Evolutionary conservation across 306 rosid genomes (phyloP).

Genomic region (Erythrophleum fordii): DNA sequence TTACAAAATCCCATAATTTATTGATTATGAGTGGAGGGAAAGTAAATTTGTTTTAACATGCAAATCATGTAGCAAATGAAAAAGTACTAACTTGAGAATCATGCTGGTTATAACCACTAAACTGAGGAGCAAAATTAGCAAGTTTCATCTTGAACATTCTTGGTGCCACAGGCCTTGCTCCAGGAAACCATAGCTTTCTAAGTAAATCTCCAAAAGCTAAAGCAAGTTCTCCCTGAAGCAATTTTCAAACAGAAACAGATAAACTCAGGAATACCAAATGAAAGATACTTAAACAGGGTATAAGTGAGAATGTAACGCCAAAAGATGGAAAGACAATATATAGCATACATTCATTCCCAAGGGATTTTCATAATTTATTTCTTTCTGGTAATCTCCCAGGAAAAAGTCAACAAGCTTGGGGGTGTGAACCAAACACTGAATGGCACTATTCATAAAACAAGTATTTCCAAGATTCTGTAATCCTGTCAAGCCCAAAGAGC

Average conservation of each 20-base stretch:
- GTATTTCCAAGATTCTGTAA: conserved; percentile 93
- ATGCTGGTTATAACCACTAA: conserved; percentile 84
- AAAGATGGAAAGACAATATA: conserved; percentile 26
- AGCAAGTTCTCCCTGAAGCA: conserved; percentile 88
- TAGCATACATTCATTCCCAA: conserved; percentile 80
- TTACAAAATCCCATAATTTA: neutral
- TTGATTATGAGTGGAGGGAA: conserved; percentile 17
- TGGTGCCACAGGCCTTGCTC: conserved; percentile 69
- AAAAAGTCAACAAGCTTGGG: conserved; percentile 79
- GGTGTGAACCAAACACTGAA: conserved; percentile 90
- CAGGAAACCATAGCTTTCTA: conserved; percentile 82
- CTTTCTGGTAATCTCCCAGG: conserved; percentile 73
- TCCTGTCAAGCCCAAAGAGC: conserved; percentile 78
- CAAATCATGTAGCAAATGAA: neutral
- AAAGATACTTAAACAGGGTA: neutral
- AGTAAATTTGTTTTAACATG: conserved; percentile 5
- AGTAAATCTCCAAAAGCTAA: conserved; percentile 83
- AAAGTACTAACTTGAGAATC: conserved; percentile 82
- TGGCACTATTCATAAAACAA: conserved; percentile 90
- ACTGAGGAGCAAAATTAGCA: conserved; percentile 80
- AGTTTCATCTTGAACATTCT: conserved; percentile 70
- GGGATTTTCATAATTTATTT: conserved; percentile 80
- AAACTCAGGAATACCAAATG: neutral
- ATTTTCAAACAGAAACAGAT: neutral
- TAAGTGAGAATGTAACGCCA: conserved; percentile 16